Evolutionary conservation across 1,284 basidiomycete species (phyloP), one percentile per base, ranked within the genome.

Genomic region (Malassezia vespertilionis): DNA sequence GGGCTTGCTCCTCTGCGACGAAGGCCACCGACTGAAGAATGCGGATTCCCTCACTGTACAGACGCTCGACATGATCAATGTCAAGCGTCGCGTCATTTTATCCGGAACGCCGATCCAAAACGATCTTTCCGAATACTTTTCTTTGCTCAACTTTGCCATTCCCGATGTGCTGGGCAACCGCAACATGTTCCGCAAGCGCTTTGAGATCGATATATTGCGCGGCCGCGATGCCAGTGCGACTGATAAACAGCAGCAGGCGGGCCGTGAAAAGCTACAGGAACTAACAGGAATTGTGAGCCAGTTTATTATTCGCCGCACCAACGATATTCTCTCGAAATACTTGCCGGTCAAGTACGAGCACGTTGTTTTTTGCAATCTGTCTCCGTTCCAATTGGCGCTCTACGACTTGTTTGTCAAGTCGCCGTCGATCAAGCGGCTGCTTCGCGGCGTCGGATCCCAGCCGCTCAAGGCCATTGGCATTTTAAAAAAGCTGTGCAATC

Each of bases 291-390:
- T 88, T 34, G 91, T 95, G 43, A 87, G 82, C 60, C 88, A 86
- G 69, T 96, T 99, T 73, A 95, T 99, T 74, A 97, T 99, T 53
- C 80, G 93, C 23, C 77, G 91, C 39, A 96, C 93, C 14, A 99
- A 99, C 67, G 93, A 97, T 66, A 74, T 99, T 17, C 77, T 97
- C 18, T 93, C 89, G 26, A 99, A 99, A 74, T 99, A 97, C 38
- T 18, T 99, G 33, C 91, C 91, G 3, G 87, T 97, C 74, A 99
- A 99, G 72, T 95, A 97, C 75, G 91, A 97, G 72, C 89, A 96
- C 55, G 93, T 97, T 57, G 93, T 99, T 1, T 99, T 97, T 73
- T 96, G 91, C 72, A 78, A 80, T 37, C 79, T 89, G 12, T 90
- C 88, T 1, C 77, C 82, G 2, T 83, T 97, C 63, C 91, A 99